A percentile compares a stretch with the other conserved stretches of the same genome.
Evolutionary conservation across 75 land plant genomes (phyloP).

Genomic region (Larix kaempferi): DNA sequence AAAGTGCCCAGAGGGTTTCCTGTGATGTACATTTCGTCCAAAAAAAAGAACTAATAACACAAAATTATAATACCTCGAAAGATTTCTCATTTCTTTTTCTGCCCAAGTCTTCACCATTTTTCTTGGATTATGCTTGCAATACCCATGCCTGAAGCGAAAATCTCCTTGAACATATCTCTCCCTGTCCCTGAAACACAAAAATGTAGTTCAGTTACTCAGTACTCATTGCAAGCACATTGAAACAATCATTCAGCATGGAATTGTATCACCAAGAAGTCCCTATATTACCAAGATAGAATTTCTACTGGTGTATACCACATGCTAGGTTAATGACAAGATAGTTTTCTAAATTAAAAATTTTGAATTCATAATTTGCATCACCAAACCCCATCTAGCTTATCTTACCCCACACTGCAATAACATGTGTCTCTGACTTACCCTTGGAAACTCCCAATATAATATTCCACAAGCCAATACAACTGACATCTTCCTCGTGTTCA

Average conservation of each 20-base stretch:
- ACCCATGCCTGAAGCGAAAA: conserved; percentile 90
- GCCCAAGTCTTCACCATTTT: conserved; percentile 99
- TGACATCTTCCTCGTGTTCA: neutral
- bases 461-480: neutral
- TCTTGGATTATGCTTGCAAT: conserved; percentile 89
- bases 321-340: too few species aligned
- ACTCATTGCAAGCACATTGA: conserved; percentile 4
- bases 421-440: neutral
- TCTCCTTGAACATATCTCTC: conserved; percentile 99
- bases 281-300: neutral
- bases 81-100: conserved; percentile 97
- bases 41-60: neutral
- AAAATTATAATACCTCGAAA: conserved; percentile 49
- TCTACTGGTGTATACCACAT: neutral
- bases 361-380: neutral
- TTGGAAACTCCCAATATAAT: neutral
- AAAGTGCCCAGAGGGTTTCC: too few species aligned
- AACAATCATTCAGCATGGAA: neutral
- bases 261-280: neutral
- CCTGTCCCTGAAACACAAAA: conserved; percentile 63
- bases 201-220: neutral
- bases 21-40: neutral
- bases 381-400: neutral
- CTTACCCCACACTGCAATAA: neutral
- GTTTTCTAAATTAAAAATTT: neutral